These are phyloP conservation scores for Cordyceps tenuipes DNA, from an alignment of 2,329 filamentous ascomycete genomes.

Conservation along the genomic window DNA sequence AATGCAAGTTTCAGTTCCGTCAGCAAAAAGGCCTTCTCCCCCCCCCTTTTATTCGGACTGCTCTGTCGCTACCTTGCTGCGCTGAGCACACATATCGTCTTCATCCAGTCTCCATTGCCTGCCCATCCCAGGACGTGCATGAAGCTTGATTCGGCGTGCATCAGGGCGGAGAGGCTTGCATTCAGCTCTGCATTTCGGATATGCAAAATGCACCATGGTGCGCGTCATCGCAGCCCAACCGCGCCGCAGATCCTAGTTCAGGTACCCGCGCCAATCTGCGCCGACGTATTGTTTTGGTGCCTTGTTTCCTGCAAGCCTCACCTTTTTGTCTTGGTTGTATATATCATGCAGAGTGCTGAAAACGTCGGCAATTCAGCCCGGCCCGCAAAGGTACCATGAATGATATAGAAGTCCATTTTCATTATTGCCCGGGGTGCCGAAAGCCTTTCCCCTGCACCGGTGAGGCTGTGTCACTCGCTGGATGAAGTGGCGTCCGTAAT, in stretches of 20 bases:
- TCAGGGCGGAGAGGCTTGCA: constrained; percentile 5
- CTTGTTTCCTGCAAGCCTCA: background rate
- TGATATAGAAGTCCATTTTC: background rate
- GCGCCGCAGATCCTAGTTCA: background rate
- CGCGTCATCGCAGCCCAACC: background rate
- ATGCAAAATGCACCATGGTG: background rate
- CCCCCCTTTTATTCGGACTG: no score
- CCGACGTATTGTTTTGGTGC: background rate
- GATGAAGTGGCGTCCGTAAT: background rate
- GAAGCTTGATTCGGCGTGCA: background rate
- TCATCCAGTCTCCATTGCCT: background rate
- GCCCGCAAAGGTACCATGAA: background rate
- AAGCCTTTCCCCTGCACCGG: background rate
- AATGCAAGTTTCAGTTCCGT: constrained; percentile 8
- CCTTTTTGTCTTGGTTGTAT: background rate
- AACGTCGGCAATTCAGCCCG: background rate
- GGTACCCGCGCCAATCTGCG: background rate
- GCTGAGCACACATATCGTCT: background rate
- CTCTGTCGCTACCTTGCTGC: background rate
- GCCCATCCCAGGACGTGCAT: background rate
- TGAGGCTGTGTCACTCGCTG: background rate
- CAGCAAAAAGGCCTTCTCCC: background rate
- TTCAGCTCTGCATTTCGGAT: background rate
- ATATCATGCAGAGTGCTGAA: background rate
- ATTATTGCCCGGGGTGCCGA: background rate